Evolutionary conservation across 2,329 filamentous ascomycete genomes (phyloP), one percentile per base, ranked within the genome.

Genomic region (Fusarium nurragi): DNA sequence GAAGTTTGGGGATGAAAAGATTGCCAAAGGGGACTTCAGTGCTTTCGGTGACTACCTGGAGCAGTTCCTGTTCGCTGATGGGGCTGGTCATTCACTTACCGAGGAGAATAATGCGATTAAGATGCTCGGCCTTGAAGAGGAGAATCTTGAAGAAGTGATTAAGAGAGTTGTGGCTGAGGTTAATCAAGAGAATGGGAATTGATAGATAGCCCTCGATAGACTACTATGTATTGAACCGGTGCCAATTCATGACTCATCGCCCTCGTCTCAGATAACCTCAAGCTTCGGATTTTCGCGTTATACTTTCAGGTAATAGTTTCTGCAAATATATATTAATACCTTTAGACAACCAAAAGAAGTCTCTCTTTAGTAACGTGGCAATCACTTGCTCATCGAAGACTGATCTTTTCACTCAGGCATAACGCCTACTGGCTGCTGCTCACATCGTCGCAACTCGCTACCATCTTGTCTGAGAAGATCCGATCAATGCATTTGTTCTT

Each of bases 1-100:
- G 4, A 60, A 13, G 4, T 22, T n/a, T 4, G 54, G 56, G 11
- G 56, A 60, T 7, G 46, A 60, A 6, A 60, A 60, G 34, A 30
- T 60, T 30, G 34, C 46, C 0, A 46, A 41, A 2, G 46, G 47
- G 10, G 56, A 60, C 3, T 60, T 46, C 1, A 60, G 56, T 26
- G 55, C 56, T 6, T 60, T 60, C 23, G 55, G 55, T 4, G 26
- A 60, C 9, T 60, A 54, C 6, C 6, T 60, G 0, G 46, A 60
- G 23, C 55, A 60, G 10, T 60, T 60, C 3, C 3, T 60, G 6
- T 60, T 60, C 26, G 39, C 47, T 0, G 56, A 60, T 41, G 40
- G 34, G 1, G 28, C 55, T 8, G 55, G 46, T 1, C 57, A 60
- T 2, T 30, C 46, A 2, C 5, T 60, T 1, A 40, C 39, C 12